Evolutionary conservation across 495 filamentous ascomycete genomes (phyloP), one percentile per base, ranked within the genome.

Genomic region (Saxophila tyrrhenica): DNA sequence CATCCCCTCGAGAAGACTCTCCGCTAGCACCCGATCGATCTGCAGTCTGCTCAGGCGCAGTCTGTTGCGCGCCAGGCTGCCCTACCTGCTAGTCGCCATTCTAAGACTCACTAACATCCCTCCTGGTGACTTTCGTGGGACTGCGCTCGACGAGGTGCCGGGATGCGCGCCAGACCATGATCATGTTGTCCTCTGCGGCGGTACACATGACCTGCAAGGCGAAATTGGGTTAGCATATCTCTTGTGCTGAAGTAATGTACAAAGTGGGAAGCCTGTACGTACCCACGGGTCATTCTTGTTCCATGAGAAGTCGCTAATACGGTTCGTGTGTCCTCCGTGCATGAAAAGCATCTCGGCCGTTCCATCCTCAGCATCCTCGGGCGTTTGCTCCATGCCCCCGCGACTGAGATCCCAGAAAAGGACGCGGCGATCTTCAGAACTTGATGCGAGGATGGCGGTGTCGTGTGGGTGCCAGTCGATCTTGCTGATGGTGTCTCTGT

Each of bases 311-410:
- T 99, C 94, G 10, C 86, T 85, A 39, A 99, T 82, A 51, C 90
- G 84, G 66, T 95, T 95, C 16, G 91, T 99, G 71, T 97, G 94
- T 21, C 94, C 94, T 55, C 92, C 94, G 62, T 99, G 94, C 92
- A 99, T 99, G 67, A 99, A 99, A 15, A 95, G 72, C 85, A 99
- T 75, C 67, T 99, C 94, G 39, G 94, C 92, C 9, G 89, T 87
- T 0, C 94, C 94, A 67, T 99, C 94, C 59, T 97, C 94, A n/a
- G 80, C 80, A 69, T 99, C 94, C 52, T 97, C 94, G 0, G 88
- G 86, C 8, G 82, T 84, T 70, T 97, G 94, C 70, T 99, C 94
- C 60, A 94, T 88, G 21, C 94, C 94, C 35, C 90, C 82, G 51
- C 81, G 78, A 68, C 86, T 88, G 25, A 95, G 71, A 64, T 99